Percentiles rank a stretch among this genome's conserved stretches.
phyloP scores from a whole-genome alignment of 2,329 filamentous ascomycete genomes.

The Blastomyces silverae region DNA sequence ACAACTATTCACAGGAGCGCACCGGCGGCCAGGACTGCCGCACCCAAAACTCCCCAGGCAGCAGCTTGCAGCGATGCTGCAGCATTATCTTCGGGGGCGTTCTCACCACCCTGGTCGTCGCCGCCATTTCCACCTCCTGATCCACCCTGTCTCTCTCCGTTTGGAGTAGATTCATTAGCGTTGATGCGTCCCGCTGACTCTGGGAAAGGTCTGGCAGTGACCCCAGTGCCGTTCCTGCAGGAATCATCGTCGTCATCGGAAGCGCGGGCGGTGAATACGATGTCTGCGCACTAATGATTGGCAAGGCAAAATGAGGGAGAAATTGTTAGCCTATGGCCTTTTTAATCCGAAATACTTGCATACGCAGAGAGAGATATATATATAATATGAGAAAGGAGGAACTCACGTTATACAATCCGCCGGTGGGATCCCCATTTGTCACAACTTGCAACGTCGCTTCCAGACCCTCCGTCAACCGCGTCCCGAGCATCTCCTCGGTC shows the following conservation, averaged over 20 bases:
- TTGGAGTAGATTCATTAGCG: slow-evolving; percentile 41
- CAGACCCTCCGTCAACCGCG: slow-evolving; percentile 53
- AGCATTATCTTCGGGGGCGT: slow-evolving; percentile 21
- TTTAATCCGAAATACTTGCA: too few relatives aligned
- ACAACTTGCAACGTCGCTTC: slow-evolving; percentile 64
- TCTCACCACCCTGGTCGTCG: slow-evolving; percentile 11
- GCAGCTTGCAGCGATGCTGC: slow-evolving; percentile 32
- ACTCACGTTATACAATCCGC: slow-evolving; percentile 59
- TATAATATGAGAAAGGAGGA: not conserved
- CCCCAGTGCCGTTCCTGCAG: slow-evolving; percentile 55
- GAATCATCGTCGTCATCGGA: slow-evolving; percentile 42
- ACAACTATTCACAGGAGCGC: slow-evolving; percentile 26
- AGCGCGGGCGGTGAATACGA: slow-evolving; percentile 55
- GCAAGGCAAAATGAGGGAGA: slow-evolving; percentile 5
- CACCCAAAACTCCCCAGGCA: slow-evolving; percentile 35
- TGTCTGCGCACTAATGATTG: slow-evolving; percentile 58
- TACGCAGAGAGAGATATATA: not conserved
- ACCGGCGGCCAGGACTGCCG: slow-evolving; percentile 30
- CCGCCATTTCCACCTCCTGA: slow-evolving; percentile 10
- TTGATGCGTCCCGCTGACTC: slow-evolving; percentile 35
- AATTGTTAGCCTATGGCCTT: slow-evolving; percentile 1
- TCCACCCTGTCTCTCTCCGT: slow-evolving; percentile 30
- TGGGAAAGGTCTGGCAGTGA: slow-evolving; percentile 44
- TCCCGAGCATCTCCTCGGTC: slow-evolving; percentile 27
- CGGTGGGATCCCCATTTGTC: slow-evolving; percentile 52